phyloP scores from a whole-genome alignment of 2,329 filamentous ascomycete species.

The Claviceps sp. region DNA sequence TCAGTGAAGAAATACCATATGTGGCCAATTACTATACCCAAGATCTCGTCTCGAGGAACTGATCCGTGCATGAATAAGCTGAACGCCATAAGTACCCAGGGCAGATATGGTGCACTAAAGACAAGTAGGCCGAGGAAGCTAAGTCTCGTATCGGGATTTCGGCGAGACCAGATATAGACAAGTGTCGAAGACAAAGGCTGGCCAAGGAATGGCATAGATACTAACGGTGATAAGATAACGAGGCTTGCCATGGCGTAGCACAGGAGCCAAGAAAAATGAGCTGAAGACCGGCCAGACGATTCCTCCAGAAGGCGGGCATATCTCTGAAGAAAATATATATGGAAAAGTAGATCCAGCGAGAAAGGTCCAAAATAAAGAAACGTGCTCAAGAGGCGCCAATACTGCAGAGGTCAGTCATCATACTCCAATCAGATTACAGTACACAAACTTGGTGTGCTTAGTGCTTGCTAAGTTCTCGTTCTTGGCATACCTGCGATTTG shows the following conservation, averaged over 20 bases:
- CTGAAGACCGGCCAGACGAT: constrained; percentile 78
- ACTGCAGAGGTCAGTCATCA: constrained; percentile 37
- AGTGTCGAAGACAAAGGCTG: constrained; percentile 83
- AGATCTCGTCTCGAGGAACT: constrained; percentile 89
- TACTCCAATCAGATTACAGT: neutral
- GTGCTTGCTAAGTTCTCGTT: neutral
- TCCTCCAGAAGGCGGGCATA: constrained; percentile 94
- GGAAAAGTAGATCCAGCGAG: constrained; percentile 86
- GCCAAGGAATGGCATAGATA: constrained; percentile 89
- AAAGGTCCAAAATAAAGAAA: constrained; percentile 97
- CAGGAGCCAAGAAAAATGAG: constrained; percentile 90
- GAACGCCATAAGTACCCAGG: constrained; percentile 91
- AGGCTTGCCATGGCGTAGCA: constrained; percentile 72
- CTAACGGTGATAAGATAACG: constrained; percentile 68
- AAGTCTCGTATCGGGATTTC: constrained; percentile 82
- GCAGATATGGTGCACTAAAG: constrained; percentile 87
- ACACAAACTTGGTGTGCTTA: constrained; percentile 1
- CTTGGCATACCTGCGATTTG: constrained; percentile 67
- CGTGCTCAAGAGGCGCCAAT: constrained; percentile 90
- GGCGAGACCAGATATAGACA: constrained; percentile 94
- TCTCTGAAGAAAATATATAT: constrained; percentile 95
- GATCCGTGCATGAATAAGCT: constrained; percentile 81
- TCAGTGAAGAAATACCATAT: constrained; percentile 98
- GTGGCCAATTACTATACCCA: constrained; percentile 88
- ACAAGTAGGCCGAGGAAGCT: constrained; percentile 81